Conservation (phyloP, 345 rosid species). For the Eucalyptus pauciflora region DNA sequence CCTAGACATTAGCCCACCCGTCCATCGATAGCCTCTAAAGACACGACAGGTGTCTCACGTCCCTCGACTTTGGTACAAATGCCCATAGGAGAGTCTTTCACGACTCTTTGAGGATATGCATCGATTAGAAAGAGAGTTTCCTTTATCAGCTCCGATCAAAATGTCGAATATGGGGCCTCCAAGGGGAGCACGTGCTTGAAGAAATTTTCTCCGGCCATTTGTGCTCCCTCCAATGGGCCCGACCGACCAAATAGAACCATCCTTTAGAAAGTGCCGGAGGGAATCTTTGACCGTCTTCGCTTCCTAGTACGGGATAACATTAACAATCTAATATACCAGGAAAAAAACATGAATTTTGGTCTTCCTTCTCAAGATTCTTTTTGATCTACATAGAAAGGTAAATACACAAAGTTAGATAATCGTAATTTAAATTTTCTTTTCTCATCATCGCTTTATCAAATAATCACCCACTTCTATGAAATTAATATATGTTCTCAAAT, state of each 20-base stretch:
- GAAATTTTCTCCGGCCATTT: background rate
- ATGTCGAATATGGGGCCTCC: accelerated
- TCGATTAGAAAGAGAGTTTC: background rate
- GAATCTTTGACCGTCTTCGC: background rate
- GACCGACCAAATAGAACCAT: too few relatives aligned
- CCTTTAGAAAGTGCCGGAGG: background rate
- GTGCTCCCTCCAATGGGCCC: background rate
- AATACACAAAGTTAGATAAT: background rate
- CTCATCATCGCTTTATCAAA: accelerated
- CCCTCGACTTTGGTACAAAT: background rate
- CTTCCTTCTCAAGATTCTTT: background rate
- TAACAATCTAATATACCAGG: background rate
- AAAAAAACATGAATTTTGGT: background rate
- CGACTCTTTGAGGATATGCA: background rate
- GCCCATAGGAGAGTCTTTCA: background rate
- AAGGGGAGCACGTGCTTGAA: background rate
- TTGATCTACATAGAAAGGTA: background rate
- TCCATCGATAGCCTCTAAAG: background rate
- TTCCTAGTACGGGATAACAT: background rate
- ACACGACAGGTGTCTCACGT: background rate
- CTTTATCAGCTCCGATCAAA: background rate
- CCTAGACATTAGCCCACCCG: background rate
- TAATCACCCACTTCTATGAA: background rate
- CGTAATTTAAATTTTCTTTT: background rate
- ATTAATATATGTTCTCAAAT: background rate